phyloP scores from a whole-genome alignment of 73 alveolate species.

The Tetrahymena malaccensis region DNA sequence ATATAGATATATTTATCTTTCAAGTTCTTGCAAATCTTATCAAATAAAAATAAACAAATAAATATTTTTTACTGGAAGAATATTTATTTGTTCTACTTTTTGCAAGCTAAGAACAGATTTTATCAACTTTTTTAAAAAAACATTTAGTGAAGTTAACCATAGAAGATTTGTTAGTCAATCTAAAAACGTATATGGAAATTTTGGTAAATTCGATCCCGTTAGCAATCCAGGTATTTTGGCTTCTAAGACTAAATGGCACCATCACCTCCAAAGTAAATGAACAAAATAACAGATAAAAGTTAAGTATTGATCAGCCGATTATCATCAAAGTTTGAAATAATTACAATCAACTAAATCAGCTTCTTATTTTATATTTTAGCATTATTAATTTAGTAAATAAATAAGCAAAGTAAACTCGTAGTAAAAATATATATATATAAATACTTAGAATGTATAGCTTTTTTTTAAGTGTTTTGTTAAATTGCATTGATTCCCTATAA shows the following conservation, averaged over 20 bases:
- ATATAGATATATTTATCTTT: neutral
- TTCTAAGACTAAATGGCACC: conserved; percentile 44
- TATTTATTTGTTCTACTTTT: neutral
- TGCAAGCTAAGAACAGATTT: no score
- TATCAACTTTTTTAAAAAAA: neutral
- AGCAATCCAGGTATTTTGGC: conserved; percentile 41
- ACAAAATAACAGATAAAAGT: neutral
- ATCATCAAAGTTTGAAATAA: neutral
- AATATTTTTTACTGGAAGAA: neutral
- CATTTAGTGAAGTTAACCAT: conserved; percentile 16
- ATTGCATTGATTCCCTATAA: neutral
- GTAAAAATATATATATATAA: no score
- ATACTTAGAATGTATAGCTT: neutral
- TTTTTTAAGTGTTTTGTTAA: neutral
- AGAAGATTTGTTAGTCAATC: conserved; percentile 37
- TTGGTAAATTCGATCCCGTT: conserved; percentile 31
- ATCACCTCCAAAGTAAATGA: conserved; percentile 38
- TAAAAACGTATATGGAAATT: conserved; percentile 41
- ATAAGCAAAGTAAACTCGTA: neutral
- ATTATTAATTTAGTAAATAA: neutral
- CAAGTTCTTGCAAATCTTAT: neutral
- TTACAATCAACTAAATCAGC: neutral
- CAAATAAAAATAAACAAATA: no score
- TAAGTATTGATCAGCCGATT: neutral
- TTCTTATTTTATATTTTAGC: neutral